These are phyloP conservation scores for Aspergillus piperis DNA, from an alignment of 2,329 filamentous ascomycete species.

Conservation along the genomic window DNA sequence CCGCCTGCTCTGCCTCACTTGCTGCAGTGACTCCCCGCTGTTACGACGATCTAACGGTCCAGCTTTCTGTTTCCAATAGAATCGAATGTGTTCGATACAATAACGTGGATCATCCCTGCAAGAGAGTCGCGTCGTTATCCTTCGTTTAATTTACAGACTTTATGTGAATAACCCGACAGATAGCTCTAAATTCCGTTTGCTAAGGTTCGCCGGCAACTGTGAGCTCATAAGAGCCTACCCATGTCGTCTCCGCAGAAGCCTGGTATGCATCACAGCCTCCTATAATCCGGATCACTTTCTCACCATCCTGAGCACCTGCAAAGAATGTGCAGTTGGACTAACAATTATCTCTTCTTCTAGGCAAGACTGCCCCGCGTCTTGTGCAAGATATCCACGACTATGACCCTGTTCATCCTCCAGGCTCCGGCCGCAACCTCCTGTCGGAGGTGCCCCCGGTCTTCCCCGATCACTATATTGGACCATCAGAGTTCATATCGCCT, in stretches of 20 bases:
- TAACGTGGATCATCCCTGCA: not conserved
- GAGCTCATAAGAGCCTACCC: slow-evolving; percentile 22
- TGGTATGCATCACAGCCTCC: slow-evolving; percentile 27
- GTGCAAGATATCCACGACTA: slow-evolving; percentile 49
- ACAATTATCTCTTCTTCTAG: slow-evolving; percentile 30
- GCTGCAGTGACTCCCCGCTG: slow-evolving; percentile 12
- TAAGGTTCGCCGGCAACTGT: slow-evolving; percentile 14
- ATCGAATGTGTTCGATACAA: slow-evolving; percentile 11
- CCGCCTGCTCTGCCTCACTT: not conserved
- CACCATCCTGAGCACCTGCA: not conserved
- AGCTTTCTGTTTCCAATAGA: slow-evolving; percentile 6
- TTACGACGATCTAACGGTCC: slow-evolving; percentile 1
- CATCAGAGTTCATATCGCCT: slow-evolving; percentile 39
- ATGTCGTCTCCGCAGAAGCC: slow-evolving; percentile 37
- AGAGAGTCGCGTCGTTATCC: not conserved
- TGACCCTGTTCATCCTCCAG: slow-evolving; percentile 45
- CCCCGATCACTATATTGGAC: slow-evolving; percentile 35
- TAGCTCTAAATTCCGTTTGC: not conserved
- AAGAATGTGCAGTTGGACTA: slow-evolving; percentile 4
- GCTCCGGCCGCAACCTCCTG: slow-evolving; percentile 56
- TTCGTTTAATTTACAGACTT: not conserved
- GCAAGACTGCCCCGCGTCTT: slow-evolving; percentile 55
- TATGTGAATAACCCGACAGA: slow-evolving; percentile 15
- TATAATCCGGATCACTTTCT: no score
- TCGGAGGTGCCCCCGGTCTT: slow-evolving; percentile 59